Percentiles rank a stretch among this genome's conserved stretches.
Evolutionary conservation across 805 yeast genomes (phyloP).

Genomic region (Metschnikowia similis): DNA sequence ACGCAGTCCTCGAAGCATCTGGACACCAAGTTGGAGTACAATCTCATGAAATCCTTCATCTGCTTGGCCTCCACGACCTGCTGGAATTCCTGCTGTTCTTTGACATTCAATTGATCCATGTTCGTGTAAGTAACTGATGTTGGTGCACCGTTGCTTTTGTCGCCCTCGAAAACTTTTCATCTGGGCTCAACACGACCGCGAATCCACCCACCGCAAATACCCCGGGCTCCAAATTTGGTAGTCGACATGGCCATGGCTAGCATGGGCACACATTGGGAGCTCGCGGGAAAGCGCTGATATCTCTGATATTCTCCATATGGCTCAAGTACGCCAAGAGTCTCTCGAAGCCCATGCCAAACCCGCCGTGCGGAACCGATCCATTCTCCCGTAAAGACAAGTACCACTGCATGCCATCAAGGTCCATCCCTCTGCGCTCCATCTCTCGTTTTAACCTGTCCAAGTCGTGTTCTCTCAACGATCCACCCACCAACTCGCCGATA

Average conservation of each 20-base stretch:
- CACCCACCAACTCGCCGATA: conserved; percentile 92
- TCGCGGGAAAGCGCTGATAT: conserved; percentile 84
- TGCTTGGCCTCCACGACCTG: conserved; percentile 94
- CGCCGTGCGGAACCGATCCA: conserved; percentile 93
- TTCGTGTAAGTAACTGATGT: conserved; percentile 14
- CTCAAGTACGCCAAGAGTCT: conserved; percentile 70
- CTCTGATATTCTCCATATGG: conserved; percentile 76
- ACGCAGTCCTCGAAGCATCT: conserved; percentile 98
- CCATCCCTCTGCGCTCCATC: conserved; percentile 55
- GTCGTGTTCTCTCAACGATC: conserved; percentile 82
- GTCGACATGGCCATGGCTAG: conserved; percentile 8
- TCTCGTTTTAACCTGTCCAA: conserved; percentile 43
- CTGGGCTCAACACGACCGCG: conserved; percentile 12
- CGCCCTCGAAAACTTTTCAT: conserved; percentile 14
- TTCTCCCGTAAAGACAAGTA: conserved; percentile 66
- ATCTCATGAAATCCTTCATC: conserved; percentile 98
- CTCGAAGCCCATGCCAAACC: conserved; percentile 94
- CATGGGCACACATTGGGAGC: conserved; percentile 44
- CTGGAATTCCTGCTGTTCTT: conserved; percentile 96
- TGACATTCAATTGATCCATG: conserved; percentile 93
- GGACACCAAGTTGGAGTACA: conserved; percentile 90
- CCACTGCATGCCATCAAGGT: conserved; percentile 65
- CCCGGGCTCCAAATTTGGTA: no score
- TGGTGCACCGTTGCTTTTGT: conserved; percentile 3
- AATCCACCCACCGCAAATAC: no score